A percentile compares a stretch with the other conserved stretches of the same genome.
Evolutionary conservation across 2,329 filamentous ascomycete species (phyloP).

Genomic region (Colletotrichum sp.): DNA sequence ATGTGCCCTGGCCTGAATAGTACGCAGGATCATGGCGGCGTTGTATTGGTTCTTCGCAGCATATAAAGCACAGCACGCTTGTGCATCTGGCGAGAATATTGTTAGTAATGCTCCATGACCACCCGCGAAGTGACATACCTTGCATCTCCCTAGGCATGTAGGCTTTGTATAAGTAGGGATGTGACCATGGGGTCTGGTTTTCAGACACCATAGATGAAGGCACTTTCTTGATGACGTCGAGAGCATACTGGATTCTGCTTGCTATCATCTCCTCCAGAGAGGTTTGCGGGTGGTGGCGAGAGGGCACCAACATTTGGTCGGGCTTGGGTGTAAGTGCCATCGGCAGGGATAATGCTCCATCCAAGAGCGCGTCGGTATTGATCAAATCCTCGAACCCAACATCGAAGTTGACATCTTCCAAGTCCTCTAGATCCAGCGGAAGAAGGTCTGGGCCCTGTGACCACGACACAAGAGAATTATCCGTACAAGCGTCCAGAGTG

Average conservation of each 20-base stretch:
- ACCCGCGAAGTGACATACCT: slow-evolving; percentile 33
- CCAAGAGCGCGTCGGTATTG: background rate
- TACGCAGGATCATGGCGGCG: slow-evolving; percentile 49
- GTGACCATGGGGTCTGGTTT: slow-evolving; percentile 58
- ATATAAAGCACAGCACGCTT: slow-evolving; percentile 58
- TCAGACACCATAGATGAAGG: slow-evolving; percentile 52
- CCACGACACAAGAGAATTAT: background rate
- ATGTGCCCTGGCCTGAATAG: slow-evolving; percentile 48
- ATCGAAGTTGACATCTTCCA: background rate
- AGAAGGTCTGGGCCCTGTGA: background rate
- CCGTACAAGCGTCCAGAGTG: background rate
- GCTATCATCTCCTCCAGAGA: slow-evolving; percentile 28
- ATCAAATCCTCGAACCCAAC: background rate
- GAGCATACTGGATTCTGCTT: slow-evolving; percentile 43
- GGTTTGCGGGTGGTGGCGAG: slow-evolving; percentile 15
- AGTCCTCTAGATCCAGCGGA: background rate
- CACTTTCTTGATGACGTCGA: slow-evolving; percentile 58
- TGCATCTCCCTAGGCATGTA: slow-evolving; percentile 56
- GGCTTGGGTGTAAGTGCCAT: slow-evolving; percentile 19
- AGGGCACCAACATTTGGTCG: background rate
- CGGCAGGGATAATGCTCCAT: slow-evolving; percentile 9
- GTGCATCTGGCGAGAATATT: slow-evolving; percentile 44
- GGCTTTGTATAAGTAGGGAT: slow-evolving; percentile 54
- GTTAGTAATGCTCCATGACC: background rate
- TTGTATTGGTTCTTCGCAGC: slow-evolving; percentile 54